A percentile compares a stretch with the other conserved stretches of the same genome.
Evolutionary conservation across 2,329 filamentous ascomycete genomes (phyloP).

Genomic region (Orbilia blumenaviensis): DNA sequence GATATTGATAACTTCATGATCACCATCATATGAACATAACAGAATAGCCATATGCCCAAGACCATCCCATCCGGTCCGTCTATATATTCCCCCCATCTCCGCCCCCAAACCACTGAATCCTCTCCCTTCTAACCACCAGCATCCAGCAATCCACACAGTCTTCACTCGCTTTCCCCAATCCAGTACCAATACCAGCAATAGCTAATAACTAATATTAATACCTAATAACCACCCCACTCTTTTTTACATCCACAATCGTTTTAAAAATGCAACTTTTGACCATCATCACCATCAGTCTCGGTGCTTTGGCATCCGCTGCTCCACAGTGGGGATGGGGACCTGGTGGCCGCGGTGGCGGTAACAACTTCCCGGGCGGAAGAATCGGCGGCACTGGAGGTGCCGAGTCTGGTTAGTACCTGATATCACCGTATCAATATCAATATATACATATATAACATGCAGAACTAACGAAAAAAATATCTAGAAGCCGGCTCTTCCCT

Average conservation of each 20-base stretch:
- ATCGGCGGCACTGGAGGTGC: slow-evolving; percentile 43
- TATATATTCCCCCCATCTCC: slow-evolving; percentile 25
- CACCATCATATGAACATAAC: no score
- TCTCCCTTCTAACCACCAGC: slow-evolving; percentile 14
- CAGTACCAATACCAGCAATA: no score
- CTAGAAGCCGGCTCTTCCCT: slow-evolving; percentile 25
- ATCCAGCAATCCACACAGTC: not conserved
- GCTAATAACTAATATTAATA: no score
- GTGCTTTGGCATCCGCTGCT: slow-evolving; percentile 36
- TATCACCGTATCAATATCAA: not conserved
- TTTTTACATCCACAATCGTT: slow-evolving; percentile 3
- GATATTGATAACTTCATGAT: not conserved
- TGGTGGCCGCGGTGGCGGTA: not conserved
- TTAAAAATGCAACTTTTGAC: slow-evolving; percentile 51
- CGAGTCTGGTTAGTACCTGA: slow-evolving; percentile 20
- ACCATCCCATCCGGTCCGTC: not conserved
- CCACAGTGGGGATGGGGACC: slow-evolving; percentile 16
- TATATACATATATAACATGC: not conserved
- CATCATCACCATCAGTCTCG: slow-evolving; percentile 32
- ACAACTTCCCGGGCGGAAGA: slow-evolving; percentile 11
- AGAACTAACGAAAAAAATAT: not conserved
- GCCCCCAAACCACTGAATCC: not conserved
- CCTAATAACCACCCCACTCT: not conserved
- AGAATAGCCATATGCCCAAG: not conserved
- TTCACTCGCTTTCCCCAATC: slow-evolving; percentile 20